A percentile compares a stretch with the other conserved stretches of the same genome.
Evolutionary conservation across 352 stramenopile genomes (phyloP).

Genomic region (Globisporangium nagaii): DNA sequence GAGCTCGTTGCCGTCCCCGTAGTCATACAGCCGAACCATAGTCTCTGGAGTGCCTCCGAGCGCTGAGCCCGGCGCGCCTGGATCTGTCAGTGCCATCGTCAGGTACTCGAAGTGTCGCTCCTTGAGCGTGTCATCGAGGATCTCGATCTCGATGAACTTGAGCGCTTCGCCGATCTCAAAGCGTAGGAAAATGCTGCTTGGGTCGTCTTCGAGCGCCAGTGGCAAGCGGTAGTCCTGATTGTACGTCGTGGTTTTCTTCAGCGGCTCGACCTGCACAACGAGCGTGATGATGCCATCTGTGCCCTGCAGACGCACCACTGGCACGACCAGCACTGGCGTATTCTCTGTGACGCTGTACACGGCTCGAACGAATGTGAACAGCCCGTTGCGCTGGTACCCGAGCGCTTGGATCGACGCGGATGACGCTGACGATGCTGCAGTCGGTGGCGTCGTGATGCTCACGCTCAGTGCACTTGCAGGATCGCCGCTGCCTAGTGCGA

Average conservation of each 20-base stretch:
- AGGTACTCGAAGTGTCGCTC: slow-evolving; percentile 53
- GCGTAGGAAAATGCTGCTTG: slow-evolving; percentile 26
- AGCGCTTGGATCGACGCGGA: slow-evolving; percentile 33
- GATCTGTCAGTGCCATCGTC: slow-evolving; percentile 27
- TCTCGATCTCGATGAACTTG: slow-evolving; percentile 38
- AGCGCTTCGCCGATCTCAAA: slow-evolving; percentile 47
- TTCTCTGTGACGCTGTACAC: slow-evolving; percentile 61
- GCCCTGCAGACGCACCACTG: slow-evolving; percentile 49
- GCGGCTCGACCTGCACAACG: slow-evolving; percentile 27
- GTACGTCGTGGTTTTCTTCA: slow-evolving; percentile 27
- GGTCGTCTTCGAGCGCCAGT: slow-evolving; percentile 13
- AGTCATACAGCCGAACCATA: slow-evolving; percentile 59
- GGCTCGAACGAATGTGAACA: slow-evolving; percentile 54
- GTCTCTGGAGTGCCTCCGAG: slow-evolving; percentile 29
- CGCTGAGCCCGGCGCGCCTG: slow-evolving; percentile 15
- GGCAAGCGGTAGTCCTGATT: slow-evolving; percentile 34
- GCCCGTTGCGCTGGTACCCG: slow-evolving; percentile 50
- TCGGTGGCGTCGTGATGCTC: slow-evolving; percentile 15
- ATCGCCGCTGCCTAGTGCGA: slow-evolving; percentile 22
- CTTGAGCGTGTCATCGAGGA: slow-evolving; percentile 37
- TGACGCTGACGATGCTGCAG: slow-evolving; percentile 8
- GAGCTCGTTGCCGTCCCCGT: slow-evolving; percentile 27
- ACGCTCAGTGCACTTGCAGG: slow-evolving; percentile 24
- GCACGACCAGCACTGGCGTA: slow-evolving; percentile 29
- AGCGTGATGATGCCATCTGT: slow-evolving; percentile 32